Base-by-base conservation (phyloP, 495 filamentous ascomycete genomes). In the Cryomyces minteri region DNA sequence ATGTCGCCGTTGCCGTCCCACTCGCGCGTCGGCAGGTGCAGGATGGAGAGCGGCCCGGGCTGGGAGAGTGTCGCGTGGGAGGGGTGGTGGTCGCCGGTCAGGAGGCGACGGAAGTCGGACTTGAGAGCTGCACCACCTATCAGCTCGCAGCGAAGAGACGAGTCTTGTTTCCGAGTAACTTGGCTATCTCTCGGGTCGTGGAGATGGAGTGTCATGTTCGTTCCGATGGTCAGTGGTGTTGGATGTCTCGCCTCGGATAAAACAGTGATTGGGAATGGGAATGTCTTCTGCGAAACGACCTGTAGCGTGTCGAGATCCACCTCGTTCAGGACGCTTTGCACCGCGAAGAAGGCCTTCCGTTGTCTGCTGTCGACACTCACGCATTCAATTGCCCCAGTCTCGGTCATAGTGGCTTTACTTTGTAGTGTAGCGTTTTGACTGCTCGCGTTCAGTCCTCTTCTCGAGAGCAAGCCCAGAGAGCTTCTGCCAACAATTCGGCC, bases 191-290 rank as follows among this genome's bases (percentile, higher is more conserved):
- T 71, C 18, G 78, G 74, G 55, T 96, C 88, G 53, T 94, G 75
- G 29, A 95, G 75, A 54, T 95, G 84, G 6, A 96, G 63, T 18
- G 80, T 83, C 34, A 80, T 66, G 39, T 77, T 83, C 5, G 88
- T 94, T 1, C 87, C 88, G 10, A 96, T 72, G 4, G 87, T 93
- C 31, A 95, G 60, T 12, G 88, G 88, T 4, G 78, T 71, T 8
- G 73, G 72, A 48, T 78, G 67, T 12, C 72, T 74, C 31, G 84
- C 78, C 46, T 84, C 73, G 0, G 88, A 94, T 34, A 96, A 62
- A 2, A 84, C 78, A 43, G 80, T 83, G 39, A 95, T 86, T 12
- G 82, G 75, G 68, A 79, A 92, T 0, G 85, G 80, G 54, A 84
- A 94, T 32, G 73, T 71, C 46, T 84, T 74, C 44, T 75, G 74